Percentiles rank a stretch among this genome's conserved stretches.
Evolutionary conservation across 2,329 filamentous ascomycete genomes (phyloP).

Genomic region (Botrytis hyacinthi): DNA sequence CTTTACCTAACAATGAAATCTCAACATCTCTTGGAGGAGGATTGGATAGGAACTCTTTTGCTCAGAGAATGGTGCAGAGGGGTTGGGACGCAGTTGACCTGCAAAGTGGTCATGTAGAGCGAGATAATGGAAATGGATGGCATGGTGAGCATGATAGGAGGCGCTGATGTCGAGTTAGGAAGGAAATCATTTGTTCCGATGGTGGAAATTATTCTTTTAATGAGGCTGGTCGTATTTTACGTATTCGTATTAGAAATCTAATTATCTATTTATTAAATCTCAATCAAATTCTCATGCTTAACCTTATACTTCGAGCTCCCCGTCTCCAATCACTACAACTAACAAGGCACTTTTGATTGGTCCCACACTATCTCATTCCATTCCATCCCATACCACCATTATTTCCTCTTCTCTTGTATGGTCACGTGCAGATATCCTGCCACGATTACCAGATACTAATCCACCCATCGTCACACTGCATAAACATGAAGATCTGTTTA

Average conservation of each 20-base stretch:
- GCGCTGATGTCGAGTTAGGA: background rate
- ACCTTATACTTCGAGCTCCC: background rate
- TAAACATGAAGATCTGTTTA: background rate
- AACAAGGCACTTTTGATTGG: background rate
- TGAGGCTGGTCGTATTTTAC: background rate
- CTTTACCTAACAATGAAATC: background rate
- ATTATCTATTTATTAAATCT: no score
- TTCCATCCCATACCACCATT: background rate
- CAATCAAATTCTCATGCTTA: no score
- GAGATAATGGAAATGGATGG: background rate
- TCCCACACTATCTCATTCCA: background rate
- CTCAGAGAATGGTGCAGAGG: background rate
- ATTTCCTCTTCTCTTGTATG: background rate
- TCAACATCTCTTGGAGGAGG: background rate
- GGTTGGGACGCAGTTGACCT: background rate
- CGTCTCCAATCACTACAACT: no score
- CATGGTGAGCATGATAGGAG: background rate
- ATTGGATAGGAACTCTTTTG: background rate
- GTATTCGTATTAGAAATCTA: background rate
- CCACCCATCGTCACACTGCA: background rate
- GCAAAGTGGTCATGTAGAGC: background rate
- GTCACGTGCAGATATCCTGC: background rate
- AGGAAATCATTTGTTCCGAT: background rate
- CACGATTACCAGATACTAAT: background rate
- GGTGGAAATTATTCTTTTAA: background rate